Evolutionary conservation across 352 stramenopile genomes (phyloP).

Genomic region (Phytophthora crassamura): DNA sequence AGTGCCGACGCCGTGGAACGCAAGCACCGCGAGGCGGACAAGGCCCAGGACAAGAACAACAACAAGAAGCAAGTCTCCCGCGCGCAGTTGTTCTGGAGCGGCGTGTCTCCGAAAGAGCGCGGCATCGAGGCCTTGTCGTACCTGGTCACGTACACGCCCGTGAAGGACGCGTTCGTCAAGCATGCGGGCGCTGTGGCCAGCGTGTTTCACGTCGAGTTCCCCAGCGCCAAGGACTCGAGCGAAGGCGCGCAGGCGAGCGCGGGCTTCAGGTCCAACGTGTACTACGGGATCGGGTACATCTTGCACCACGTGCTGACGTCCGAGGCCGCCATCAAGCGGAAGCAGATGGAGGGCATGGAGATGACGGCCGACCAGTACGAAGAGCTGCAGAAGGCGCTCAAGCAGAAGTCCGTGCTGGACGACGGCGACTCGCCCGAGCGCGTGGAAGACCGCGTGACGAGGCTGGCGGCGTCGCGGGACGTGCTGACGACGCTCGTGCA

Average conservation of each 20-base stretch:
- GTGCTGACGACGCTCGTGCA: slow-evolving; percentile 82
- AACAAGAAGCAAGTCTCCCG: slow-evolving; percentile 21
- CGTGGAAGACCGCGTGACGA: slow-evolving; percentile 66
- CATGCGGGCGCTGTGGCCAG: slow-evolving; percentile 63
- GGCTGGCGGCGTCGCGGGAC: slow-evolving; percentile 52
- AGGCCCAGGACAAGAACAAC: slow-evolving; percentile 32
- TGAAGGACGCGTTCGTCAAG: slow-evolving; percentile 82
- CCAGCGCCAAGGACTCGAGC: slow-evolving; percentile 37
- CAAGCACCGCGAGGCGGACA: slow-evolving; percentile 33
- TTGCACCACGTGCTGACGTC: slow-evolving; percentile 94
- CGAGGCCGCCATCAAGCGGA: slow-evolving; percentile 94
- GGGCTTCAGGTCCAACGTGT: slow-evolving; percentile 83
- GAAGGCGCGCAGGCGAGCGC: slow-evolving; percentile 33
- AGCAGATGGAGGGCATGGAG: slow-evolving; percentile 97
- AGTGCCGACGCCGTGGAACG: slow-evolving; percentile 62
- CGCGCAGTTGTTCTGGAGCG: slow-evolving; percentile 67
- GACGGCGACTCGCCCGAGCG: slow-evolving; percentile 88
- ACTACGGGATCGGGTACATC: slow-evolving; percentile 95
- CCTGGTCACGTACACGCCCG: slow-evolving; percentile 80
- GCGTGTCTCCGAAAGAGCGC: slow-evolving; percentile 80
- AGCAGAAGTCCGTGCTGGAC: slow-evolving; percentile 94
- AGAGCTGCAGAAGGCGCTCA: slow-evolving; percentile 94
- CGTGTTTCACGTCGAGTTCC: slow-evolving; percentile 78
- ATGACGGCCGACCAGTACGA: slow-evolving; percentile 98
- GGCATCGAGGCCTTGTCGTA: slow-evolving; percentile 87